Evolutionary conservation across 2,329 filamentous ascomycete species (phyloP), one percentile per base, ranked within the genome.

Genomic region (Dactylellina leptospora): DNA sequence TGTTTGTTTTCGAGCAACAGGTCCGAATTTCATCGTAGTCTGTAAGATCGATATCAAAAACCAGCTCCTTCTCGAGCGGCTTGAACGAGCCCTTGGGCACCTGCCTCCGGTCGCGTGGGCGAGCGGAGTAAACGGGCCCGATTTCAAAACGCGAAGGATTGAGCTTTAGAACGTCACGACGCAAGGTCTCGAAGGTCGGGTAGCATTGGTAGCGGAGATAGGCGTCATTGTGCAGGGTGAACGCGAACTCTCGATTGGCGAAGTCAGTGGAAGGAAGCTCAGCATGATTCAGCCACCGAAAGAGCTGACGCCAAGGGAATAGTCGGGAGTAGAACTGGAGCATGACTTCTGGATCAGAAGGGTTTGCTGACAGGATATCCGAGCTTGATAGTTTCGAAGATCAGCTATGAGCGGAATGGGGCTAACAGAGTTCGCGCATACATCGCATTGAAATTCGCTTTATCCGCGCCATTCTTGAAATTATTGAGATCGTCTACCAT

Each of bases 21-120:
- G 93, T 97, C 76, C 95, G 88, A 75, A 99, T 91, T 75, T 96
- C 92, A 79, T 99, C 95, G 81, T 99, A 99, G 81, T 97, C 95
- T 60, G 95, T 97, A 86, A 99, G 86, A 85, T 99, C 95, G 77
- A 99, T 97, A 89, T 99, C 95, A 80, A 99, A 97, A 77, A 96
- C 96, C 38, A 99, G 83, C 80, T 99, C 95, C 80, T 99, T 99
- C 62, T 90, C 86, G 28, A 97, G 80, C 0, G 95, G 93, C 74
- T 89, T 90, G 82, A 99, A 97, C 6, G 91, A 87, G 33, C 88
- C 86, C 80, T 92, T 93, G 58, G 89, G 87, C 30, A 97, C 81
- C 0, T 89, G 89, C 82, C 97, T 99, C 77, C 93, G 88, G 77
- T 99, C 95, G 76, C 92, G 89, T 0, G 95, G 95, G 79, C 97